Evolutionary conservation across 768 basidiomycete species (phyloP).

Genomic region (Auriscalpium microsporum): DNA sequence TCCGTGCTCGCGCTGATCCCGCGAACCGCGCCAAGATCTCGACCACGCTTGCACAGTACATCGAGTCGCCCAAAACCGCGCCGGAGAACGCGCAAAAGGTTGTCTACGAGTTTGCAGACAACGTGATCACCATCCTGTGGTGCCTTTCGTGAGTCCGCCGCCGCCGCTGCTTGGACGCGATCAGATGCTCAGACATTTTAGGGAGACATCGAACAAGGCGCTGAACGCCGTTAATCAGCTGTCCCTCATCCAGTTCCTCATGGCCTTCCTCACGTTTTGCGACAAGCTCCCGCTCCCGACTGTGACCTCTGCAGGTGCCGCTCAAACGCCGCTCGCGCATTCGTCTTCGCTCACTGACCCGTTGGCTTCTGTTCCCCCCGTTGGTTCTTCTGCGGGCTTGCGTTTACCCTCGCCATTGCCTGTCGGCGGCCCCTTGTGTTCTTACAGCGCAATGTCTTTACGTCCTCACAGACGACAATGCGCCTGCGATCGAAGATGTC

Average conservation of each 20-base stretch:
- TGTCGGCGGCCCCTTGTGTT: neutral
- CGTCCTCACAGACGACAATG: constrained; percentile 87
- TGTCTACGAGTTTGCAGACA: constrained; percentile 84
- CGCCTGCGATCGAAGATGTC: constrained; percentile 59
- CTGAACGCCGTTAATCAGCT: constrained; percentile 79
- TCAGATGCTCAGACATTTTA: constrained; percentile 23
- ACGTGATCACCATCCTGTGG: constrained; percentile 89
- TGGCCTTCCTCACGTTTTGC: constrained; percentile 77
- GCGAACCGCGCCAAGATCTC: constrained; percentile 51
- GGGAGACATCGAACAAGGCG: constrained; percentile 92
- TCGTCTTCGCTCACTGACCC: neutral
- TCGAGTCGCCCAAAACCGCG: constrained; percentile 50
- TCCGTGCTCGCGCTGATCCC: neutral
- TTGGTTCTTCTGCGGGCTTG: no score
- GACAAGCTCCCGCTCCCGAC: constrained; percentile 61
- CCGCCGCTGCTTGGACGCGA: neutral
- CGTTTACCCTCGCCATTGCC: no score
- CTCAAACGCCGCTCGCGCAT: neutral
- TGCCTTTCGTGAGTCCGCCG: constrained; percentile 74
- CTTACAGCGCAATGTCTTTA: constrained; percentile 80
- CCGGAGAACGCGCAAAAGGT: constrained; percentile 66
- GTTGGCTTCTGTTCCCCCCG: no score
- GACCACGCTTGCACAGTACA: constrained; percentile 55
- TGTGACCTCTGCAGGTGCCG: constrained; percentile 70
- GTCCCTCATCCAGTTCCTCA: constrained; percentile 70